Evolutionary conservation across 148 eudicot genomes (phyloP).

Genomic region (Rhododendron simsii): DNA sequence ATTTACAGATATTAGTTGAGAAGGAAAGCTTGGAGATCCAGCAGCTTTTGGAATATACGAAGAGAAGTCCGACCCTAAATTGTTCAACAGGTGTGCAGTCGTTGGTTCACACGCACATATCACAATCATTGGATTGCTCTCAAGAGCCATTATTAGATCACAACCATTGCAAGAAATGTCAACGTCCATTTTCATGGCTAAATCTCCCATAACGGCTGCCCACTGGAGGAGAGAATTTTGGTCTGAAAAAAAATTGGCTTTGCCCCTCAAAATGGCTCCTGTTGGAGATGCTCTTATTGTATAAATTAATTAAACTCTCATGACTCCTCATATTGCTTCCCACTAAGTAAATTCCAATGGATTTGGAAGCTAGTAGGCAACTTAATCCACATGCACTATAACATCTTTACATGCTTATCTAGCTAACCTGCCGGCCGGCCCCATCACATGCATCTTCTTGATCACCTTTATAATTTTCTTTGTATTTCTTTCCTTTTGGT

Average conservation of each 20-base stretch:
- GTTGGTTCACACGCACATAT: background rate
- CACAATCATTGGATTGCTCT: background rate
- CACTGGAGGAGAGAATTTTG: background rate
- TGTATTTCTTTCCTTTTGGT: background rate
- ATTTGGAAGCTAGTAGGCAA: conserved; percentile 20
- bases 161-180: background rate
- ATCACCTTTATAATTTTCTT: background rate
- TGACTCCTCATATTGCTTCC: background rate
- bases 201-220: background rate
- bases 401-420: background rate
- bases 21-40: background rate
- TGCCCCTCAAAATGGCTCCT: background rate
- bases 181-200: background rate
- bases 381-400: conserved; percentile 2
- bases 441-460: background rate
- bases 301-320: background rate
- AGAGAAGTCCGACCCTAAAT: too few relatives aligned
- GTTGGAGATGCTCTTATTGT: background rate
- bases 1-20: background rate
- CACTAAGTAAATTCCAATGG: conserved; percentile 6
- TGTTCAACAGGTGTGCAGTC: too few relatives aligned
- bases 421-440: background rate
- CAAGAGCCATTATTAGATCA: background rate
- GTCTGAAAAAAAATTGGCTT: too few relatives aligned
- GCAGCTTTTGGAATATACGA: too few relatives aligned